phyloP scores from a whole-genome alignment of 768 basidiomycete genomes.

The Pleurotus giganteus region DNA sequence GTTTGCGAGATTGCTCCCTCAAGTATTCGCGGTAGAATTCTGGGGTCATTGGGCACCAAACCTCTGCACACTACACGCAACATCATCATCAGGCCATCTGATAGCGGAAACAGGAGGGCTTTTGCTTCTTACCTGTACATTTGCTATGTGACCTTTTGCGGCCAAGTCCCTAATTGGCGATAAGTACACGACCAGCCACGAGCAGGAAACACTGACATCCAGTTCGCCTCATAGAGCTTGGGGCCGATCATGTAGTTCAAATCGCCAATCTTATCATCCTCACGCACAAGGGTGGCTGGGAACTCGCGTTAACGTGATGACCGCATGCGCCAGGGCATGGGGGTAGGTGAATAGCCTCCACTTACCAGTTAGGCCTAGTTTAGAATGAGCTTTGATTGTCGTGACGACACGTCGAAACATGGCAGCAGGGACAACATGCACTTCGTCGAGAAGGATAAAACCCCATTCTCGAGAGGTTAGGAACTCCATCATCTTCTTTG shows the following conservation, averaged over 20 bases:
- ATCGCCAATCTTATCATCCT: slow-evolving; percentile 98
- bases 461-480: slow-evolving; percentile 98
- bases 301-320: neutral
- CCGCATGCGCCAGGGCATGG: neutral
- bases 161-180: slow-evolving; percentile 72
- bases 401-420: slow-evolving; percentile 99
- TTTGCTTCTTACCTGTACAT: slow-evolving; percentile 78
- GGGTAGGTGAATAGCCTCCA: slow-evolving; percentile 11
- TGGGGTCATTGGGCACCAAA: slow-evolving; percentile 99
- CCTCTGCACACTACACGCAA: slow-evolving; percentile 84
- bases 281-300: slow-evolving; percentile 93
- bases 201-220: slow-evolving; percentile 64
- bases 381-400: slow-evolving; percentile 98
- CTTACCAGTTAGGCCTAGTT: slow-evolving; percentile 92
- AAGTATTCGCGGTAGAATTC: slow-evolving; percentile 99
- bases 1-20: slow-evolving; percentile 86
- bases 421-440: slow-evolving; percentile 97
- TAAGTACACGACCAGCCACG: slow-evolving; percentile 12
- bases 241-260: slow-evolving; percentile 99
- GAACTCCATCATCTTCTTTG: slow-evolving; percentile 99
- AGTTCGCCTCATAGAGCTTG: slow-evolving; percentile 98
- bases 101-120: neutral
- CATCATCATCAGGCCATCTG: slow-evolving; percentile 5
- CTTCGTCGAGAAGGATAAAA: slow-evolving; percentile 95
- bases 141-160: slow-evolving; percentile 98